Conservation (phyloP, 23 red algal genomes). For the Gracilaria vermiculophylla region DNA sequence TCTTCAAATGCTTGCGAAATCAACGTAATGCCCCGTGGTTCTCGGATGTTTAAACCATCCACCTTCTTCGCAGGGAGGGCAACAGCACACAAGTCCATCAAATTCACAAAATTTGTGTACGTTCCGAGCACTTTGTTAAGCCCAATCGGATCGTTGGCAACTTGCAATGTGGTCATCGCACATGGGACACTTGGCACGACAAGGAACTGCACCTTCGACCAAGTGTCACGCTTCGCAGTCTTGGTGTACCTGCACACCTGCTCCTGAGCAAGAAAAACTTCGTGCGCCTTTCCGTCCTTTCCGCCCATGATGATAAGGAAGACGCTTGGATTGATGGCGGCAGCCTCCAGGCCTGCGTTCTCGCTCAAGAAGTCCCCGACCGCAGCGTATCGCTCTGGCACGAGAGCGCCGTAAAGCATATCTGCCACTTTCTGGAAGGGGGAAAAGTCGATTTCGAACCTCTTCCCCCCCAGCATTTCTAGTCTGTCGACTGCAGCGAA, state of each 20-base stretch:
- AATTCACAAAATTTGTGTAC: slow-evolving; percentile 81
- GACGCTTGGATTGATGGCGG: slow-evolving; percentile 44
- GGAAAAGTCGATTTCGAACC: slow-evolving; percentile 28
- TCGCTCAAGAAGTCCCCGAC: slow-evolving; percentile 42
- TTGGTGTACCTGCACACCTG: neutral
- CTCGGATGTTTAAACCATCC: neutral
- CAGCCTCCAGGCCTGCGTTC: neutral
- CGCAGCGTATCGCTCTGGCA: slow-evolving; percentile 54
- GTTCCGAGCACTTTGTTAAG: slow-evolving; percentile 58
- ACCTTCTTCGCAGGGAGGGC: slow-evolving; percentile 28
- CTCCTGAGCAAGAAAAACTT: slow-evolving; percentile 16
- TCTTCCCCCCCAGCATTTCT: slow-evolving; percentile 1
- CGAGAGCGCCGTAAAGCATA: slow-evolving; percentile 54
- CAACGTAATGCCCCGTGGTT: slow-evolving; percentile 54
- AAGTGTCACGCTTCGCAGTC: slow-evolving; percentile 13
- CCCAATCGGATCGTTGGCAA: slow-evolving; percentile 23
- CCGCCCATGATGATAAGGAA: slow-evolving; percentile 23
- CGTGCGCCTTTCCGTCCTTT: neutral
- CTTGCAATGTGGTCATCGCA: slow-evolving; percentile 8
- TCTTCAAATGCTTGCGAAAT: slow-evolving; percentile 55
- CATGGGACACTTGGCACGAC: slow-evolving; percentile 57
- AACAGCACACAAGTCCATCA: slow-evolving; percentile 57
- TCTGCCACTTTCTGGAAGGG: slow-evolving; percentile 31
- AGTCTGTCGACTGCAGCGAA: slow-evolving; percentile 18
- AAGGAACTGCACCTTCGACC: slow-evolving; percentile 39